These are phyloP conservation scores for Pugionium dolabratum DNA, from an alignment of 345 rosid genomes.

Conservation along the genomic window DNA sequence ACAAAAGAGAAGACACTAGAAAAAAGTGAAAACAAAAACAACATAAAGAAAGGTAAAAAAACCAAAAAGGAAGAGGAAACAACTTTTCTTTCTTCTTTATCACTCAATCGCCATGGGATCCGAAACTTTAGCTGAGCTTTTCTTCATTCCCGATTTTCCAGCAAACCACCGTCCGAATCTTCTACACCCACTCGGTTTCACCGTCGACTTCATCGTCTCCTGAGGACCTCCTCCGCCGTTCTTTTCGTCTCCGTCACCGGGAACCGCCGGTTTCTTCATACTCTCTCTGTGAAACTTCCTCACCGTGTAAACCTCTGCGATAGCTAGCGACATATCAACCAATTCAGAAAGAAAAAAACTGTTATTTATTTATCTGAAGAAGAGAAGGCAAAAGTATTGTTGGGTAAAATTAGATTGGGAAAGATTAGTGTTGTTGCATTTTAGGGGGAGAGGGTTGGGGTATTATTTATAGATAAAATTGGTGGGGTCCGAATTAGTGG, in stretches of 20 bases:
- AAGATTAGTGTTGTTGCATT: constrained; percentile 33
- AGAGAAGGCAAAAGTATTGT: too few species aligned
- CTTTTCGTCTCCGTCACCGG: constrained; percentile 26
- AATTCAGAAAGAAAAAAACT: too few species aligned
- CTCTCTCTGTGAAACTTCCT: constrained; percentile 38
- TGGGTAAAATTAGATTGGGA: background rate
- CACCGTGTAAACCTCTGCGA: constrained; percentile 36
- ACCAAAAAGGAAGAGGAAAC: background rate
- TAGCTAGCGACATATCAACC: constrained; percentile 36
- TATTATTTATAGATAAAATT: constrained; percentile 30
- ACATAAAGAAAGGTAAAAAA: background rate
- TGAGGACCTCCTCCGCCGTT: constrained; percentile 3
- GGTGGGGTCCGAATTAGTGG: constrained; percentile 5
- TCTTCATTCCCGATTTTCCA: constrained; percentile 29
- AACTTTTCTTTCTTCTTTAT: background rate
- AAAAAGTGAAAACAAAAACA: constrained; percentile 5
- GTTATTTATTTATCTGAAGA: too few species aligned
- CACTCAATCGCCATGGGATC: constrained; percentile 37
- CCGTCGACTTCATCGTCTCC: constrained; percentile 18
- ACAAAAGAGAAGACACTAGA: background rate
- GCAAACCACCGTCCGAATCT: constrained; percentile 36
- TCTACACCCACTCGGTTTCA: constrained; percentile 20
- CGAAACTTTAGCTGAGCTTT: constrained; percentile 42
- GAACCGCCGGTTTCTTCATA: constrained; percentile 32
- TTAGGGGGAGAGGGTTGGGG: constrained; percentile 29